Evolutionary conservation across 805 yeast species (phyloP).

Genomic region (Pichia paraexigua): DNA sequence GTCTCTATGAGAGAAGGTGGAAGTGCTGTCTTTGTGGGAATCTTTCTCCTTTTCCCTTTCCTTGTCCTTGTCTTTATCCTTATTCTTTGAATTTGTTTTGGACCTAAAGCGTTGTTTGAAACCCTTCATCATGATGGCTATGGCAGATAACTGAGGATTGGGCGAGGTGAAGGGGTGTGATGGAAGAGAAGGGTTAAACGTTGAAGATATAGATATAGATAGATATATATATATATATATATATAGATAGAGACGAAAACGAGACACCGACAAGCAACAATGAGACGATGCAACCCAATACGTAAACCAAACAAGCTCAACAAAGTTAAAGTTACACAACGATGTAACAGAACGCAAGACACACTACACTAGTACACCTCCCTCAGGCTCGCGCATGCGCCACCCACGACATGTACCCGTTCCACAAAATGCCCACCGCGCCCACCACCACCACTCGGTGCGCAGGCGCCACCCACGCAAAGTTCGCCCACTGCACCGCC

Average conservation of each 20-base stretch:
- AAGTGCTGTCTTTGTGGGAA: conserved; percentile 4
- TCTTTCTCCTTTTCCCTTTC: conserved; percentile 20
- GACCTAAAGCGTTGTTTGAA: conserved; percentile 51
- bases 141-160: no score
- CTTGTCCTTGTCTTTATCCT: conserved; percentile 29
- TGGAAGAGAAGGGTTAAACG: no score
- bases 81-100: conserved; percentile 18
- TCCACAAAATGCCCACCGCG: conserved; percentile 72
- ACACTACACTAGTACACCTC: no score
- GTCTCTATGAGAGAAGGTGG: conserved; percentile 2
- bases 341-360: no score
- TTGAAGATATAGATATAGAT: no score
- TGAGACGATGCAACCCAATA: no score
- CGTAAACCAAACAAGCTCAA: no score
- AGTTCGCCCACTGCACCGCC: conserved; percentile 68
- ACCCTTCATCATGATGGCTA: conserved; percentile 60
- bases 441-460: conserved; percentile 64
- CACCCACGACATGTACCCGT: conserved; percentile 44
- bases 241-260: no score
- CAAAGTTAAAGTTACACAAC: no score
- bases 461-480: conserved; percentile 65
- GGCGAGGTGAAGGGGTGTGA: no score
- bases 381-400: neutral
- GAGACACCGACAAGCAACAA: no score
- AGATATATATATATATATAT: no score